Evolutionary conservation across 805 yeast species (phyloP).

Genomic region (Scheffersomyces lignosus): DNA sequence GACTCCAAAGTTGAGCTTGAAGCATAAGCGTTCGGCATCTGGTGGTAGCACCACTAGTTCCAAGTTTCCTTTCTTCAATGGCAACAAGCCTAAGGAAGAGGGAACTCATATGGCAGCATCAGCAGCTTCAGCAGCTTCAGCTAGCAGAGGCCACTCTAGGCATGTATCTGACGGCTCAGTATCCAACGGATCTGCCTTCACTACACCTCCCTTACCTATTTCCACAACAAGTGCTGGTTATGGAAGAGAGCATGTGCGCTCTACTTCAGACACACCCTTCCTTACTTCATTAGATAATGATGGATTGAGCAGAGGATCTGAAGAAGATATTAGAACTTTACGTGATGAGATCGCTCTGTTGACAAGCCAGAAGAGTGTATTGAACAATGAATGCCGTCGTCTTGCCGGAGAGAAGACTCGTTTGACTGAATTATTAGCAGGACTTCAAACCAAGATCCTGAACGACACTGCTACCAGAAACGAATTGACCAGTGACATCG

Average conservation of each 20-base stretch:
- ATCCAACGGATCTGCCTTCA: constrained; percentile 30
- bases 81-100: constrained; percentile 5
- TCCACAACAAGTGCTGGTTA: constrained; percentile 16
- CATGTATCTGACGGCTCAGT: constrained; percentile 42
- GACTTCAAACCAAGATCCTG: constrained; percentile 41
- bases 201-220: constrained; percentile 47
- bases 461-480: constrained; percentile 45
- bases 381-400: constrained; percentile 24
- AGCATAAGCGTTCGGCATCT: constrained; percentile 41
- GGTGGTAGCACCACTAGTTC: constrained; percentile 30
- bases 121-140: no score
- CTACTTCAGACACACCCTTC: constrained; percentile 45
- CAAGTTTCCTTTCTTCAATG: constrained; percentile 36
- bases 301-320: no score
- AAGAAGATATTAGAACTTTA: constrained; percentile 30
- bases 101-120: no score
- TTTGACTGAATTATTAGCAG: constrained; percentile 36
- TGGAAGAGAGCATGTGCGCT: constrained; percentile 35
- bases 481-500: constrained; percentile 49
- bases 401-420: constrained; percentile 27
- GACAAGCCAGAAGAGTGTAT: constrained; percentile 20
- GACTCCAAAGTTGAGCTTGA: constrained; percentile 33
- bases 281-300: constrained; percentile 15
- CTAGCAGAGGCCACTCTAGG: constrained; percentile 34
- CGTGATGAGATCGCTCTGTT: constrained; percentile 43